These are phyloP conservation scores for Talaromyces sp. DNA, from an alignment of 2,329 filamentous ascomycete genomes.

Conservation along the genomic window DNA sequence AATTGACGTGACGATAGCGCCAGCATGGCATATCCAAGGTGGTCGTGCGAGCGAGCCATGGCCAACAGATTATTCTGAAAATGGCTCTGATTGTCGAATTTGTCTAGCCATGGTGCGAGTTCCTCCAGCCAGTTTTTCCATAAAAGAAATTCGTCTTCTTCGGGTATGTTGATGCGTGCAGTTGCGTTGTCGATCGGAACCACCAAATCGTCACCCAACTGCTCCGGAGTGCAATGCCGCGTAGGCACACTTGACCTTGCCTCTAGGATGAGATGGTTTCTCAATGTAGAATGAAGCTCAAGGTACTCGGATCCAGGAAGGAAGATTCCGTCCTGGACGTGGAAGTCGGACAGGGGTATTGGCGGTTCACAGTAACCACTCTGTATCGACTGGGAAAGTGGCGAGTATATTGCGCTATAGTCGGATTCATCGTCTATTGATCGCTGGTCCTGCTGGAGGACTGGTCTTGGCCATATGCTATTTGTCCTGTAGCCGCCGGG, in stretches of 20 bases:
- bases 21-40: slow-evolving; percentile 50
- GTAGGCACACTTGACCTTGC: slow-evolving; percentile 4
- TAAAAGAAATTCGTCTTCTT: slow-evolving; percentile 9
- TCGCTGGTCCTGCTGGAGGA: background rate
- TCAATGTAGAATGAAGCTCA: slow-evolving; percentile 7
- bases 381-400: background rate
- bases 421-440: background rate
- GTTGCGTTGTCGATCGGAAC: background rate
- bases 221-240: background rate
- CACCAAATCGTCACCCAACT: background rate
- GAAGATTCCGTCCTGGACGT: slow-evolving; percentile 4
- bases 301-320: slow-evolving; percentile 8
- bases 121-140: slow-evolving; percentile 51
- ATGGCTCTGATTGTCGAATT: slow-evolving; percentile 52
- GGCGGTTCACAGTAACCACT: background rate
- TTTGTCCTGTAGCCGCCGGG: background rate
- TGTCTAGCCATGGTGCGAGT: slow-evolving; percentile 56
- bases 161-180: background rate
- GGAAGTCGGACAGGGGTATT: background rate
- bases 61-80: slow-evolving; percentile 52
- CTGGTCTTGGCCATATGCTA: background rate
- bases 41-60: slow-evolving; percentile 45
- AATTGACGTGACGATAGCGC: slow-evolving; percentile 54
- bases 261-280: slow-evolving; percentile 11
- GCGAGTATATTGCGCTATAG: slow-evolving; percentile 2